Conservation (phyloP, 352 stramenopile genomes). For the Pythium grandisporangium region DNA sequence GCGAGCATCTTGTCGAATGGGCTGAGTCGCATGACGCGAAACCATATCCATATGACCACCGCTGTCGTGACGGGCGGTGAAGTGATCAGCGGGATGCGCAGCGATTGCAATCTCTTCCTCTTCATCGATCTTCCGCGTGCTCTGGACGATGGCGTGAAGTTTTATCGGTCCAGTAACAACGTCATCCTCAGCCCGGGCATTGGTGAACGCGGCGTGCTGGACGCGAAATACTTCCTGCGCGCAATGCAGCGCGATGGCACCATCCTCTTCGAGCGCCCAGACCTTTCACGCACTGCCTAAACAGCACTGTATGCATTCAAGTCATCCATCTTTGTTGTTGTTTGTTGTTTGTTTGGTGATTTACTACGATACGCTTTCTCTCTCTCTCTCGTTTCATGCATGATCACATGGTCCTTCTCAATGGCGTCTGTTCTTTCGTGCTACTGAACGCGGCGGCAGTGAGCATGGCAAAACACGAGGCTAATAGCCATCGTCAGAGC, state of each 20-base stretch:
- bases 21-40: constrained; percentile 71
- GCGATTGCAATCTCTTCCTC: constrained; percentile 61
- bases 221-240: constrained; percentile 47
- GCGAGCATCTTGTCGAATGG: constrained; percentile 44
- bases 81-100: constrained; percentile 73
- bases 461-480: too few relatives aligned
- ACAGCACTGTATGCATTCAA: too few relatives aligned
- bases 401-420: too few relatives aligned
- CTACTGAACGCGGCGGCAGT: too few relatives aligned
- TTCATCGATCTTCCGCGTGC: constrained; percentile 57
- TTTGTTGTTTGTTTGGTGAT: too few relatives aligned
- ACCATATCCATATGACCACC: constrained; percentile 83
- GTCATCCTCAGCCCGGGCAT: constrained; percentile 63
- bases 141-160: constrained; percentile 61
- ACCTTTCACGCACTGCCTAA: too few relatives aligned
- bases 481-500: constrained; percentile 9
- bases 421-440: too few relatives aligned
- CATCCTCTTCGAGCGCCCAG: constrained; percentile 40
- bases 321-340: too few relatives aligned
- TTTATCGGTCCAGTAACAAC: constrained; percentile 82
- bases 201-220: constrained; percentile 35
- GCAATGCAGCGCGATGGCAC: constrained; percentile 39
- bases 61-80: constrained; percentile 30
- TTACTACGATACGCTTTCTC: too few relatives aligned
- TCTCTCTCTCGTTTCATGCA: too few relatives aligned